phyloP scores from a whole-genome alignment of 768 basidiomycete species.

The Suillus placidus region DNA sequence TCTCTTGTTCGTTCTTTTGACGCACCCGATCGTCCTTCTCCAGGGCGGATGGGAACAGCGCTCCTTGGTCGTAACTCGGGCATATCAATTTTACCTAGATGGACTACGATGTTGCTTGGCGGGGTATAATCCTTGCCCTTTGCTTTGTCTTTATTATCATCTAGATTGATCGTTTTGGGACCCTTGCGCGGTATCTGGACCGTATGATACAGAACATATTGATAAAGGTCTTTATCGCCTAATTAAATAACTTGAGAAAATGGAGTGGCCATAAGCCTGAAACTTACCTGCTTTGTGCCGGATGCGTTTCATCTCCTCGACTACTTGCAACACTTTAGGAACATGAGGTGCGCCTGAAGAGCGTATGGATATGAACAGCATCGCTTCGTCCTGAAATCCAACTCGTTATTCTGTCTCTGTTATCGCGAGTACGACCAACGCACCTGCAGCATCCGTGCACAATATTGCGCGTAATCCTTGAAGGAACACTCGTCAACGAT shows the following conservation, averaged over 20 bases:
- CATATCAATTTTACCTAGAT: slow-evolving; percentile 87
- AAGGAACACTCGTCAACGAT: slow-evolving; percentile 66
- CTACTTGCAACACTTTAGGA: slow-evolving; percentile 77
- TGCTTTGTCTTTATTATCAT: slow-evolving; percentile 44
- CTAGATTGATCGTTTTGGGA: slow-evolving; percentile 68
- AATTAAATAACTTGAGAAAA: slow-evolving; percentile 37
- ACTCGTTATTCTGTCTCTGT: not conserved
- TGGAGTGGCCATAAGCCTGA: not conserved
- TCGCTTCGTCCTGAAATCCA: slow-evolving; percentile 64
- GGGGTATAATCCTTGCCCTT: slow-evolving; percentile 60
- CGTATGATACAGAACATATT: slow-evolving; percentile 77
- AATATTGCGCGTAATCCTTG: slow-evolving; percentile 71
- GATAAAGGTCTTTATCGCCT: slow-evolving; percentile 66
- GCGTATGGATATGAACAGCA: slow-evolving; percentile 77
- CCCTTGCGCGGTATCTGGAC: slow-evolving; percentile 48
- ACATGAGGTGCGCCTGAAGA: slow-evolving; percentile 66
- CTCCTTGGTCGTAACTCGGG: slow-evolving; percentile 71
- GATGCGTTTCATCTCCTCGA: slow-evolving; percentile 78
- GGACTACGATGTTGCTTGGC: slow-evolving; percentile 67
- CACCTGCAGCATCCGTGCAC: slow-evolving; percentile 64
- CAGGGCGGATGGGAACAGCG: slow-evolving; percentile 20
- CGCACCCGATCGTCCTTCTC: not conserved
- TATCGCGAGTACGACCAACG: not conserved
- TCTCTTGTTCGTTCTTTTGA: slow-evolving; percentile 8
- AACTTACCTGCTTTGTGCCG: slow-evolving; percentile 70